Evolutionary conservation across 208 protist genomes (phyloP).

Genomic region (Trypanosoma brucei): DNA sequence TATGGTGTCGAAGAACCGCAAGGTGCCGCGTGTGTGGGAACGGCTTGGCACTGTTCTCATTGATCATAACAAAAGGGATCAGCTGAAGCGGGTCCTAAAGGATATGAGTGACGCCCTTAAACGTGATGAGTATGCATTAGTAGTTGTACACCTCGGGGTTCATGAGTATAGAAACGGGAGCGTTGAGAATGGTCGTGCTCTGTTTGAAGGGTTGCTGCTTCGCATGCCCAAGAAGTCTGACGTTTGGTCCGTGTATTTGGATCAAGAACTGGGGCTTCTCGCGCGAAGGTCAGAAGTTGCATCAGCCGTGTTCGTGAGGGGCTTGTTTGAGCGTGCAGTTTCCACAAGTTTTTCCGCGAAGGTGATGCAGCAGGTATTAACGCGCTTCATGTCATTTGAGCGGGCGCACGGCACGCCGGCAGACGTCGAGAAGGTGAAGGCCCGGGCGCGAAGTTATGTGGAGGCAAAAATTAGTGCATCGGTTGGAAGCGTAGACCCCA

Average conservation of each 20-base stretch:
- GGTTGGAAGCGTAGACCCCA: not conserved
- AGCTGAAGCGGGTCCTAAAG: conserved; percentile 82
- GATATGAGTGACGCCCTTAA: conserved; percentile 69
- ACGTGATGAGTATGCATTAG: conserved; percentile 44
- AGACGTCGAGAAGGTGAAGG: conserved; percentile 91
- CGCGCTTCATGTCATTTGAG: conserved; percentile 95
- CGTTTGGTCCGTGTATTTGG: conserved; percentile 86
- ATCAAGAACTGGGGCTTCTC: conserved; percentile 82
- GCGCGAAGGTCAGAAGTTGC: conserved; percentile 36
- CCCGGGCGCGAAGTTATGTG: conserved; percentile 91
- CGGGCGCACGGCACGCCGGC: conserved; percentile 78
- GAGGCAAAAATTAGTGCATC: conserved; percentile 76
- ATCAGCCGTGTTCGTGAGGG: conserved; percentile 49
- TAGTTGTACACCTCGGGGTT: conserved; percentile 73
- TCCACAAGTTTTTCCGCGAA: conserved; percentile 78
- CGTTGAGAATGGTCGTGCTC: conserved; percentile 76
- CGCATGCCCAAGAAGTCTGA: conserved; percentile 85
- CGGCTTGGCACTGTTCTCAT: conserved; percentile 72
- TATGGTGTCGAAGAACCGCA: conserved; percentile 80
- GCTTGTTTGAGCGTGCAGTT: conserved; percentile 77
- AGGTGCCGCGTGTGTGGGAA: conserved; percentile 70
- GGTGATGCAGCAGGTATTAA: conserved; percentile 93
- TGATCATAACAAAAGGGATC: conserved; percentile 75
- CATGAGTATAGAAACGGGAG: conserved; percentile 82
- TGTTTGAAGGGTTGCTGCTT: conserved; percentile 88